These are phyloP conservation scores for Penicillium hordei DNA, from an alignment of 2,329 filamentous ascomycete species.

Conservation along the genomic window DNA sequence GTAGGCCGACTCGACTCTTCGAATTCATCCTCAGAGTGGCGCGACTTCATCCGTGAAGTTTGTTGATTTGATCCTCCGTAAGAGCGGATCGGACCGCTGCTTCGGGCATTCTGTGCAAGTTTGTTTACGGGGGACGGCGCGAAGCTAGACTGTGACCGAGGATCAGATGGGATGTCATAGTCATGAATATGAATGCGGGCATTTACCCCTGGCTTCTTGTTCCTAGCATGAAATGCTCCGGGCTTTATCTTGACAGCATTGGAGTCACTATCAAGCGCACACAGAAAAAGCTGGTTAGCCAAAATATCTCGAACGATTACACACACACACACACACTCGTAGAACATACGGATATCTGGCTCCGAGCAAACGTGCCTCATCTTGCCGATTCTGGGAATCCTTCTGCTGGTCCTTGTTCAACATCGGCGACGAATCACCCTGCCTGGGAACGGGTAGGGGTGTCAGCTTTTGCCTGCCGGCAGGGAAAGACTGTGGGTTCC, in stretches of 20 bases:
- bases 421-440: conserved; percentile 19
- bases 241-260: conserved; percentile 30
- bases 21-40: conserved; percentile 13
- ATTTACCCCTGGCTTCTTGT: conserved; percentile 26
- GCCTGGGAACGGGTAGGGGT: conserved; percentile 3
- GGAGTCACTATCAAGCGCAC: conserved; percentile 16
- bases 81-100: conserved; percentile 37
- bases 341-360: conserved; percentile 15
- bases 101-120: conserved; percentile 27
- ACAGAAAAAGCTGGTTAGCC: conserved; percentile 1
- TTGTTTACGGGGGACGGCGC: conserved; percentile 28
- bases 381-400: conserved; percentile 15
- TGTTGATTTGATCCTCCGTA: conserved; percentile 19
- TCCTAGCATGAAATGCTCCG: conserved; percentile 24
- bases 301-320: background rate
- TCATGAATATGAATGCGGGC: background rate
- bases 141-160: conserved; percentile 11
- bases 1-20: conserved; percentile 24
- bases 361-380: conserved; percentile 25
- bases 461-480: conserved; percentile 17
- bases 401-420: conserved; percentile 10
- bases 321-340: background rate
- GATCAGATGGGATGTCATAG: conserved; percentile 2
- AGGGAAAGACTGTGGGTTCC: background rate
- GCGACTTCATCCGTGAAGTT: background rate